Percentiles rank a stretch among this genome's conserved stretches.
These are phyloP conservation scores for Amanita molliuscula DNA, from an alignment of 768 basidiomycete genomes.

Conservation along the genomic window DNA sequence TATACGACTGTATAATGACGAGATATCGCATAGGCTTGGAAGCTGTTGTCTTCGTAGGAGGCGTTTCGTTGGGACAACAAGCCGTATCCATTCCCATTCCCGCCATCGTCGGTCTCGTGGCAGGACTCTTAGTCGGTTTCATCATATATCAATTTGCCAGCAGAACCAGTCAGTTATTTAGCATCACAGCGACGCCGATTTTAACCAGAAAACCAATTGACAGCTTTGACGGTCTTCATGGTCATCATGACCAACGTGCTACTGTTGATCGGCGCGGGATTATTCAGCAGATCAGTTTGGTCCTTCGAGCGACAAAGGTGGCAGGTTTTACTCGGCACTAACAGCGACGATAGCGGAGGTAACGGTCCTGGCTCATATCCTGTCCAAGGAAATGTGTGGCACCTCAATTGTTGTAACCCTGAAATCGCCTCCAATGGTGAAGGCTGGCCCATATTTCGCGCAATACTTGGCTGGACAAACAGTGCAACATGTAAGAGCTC, in stretches of 20 bases:
- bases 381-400: conserved; percentile 81
- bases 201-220: neutral
- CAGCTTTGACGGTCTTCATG: conserved; percentile 79
- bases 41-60: conserved; percentile 89
- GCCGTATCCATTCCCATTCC: conserved; percentile 87
- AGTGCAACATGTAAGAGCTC: conserved; percentile 50
- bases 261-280: conserved; percentile 87
- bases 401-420: conserved; percentile 72
- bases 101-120: conserved; percentile 74
- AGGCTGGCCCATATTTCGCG: conserved; percentile 78
- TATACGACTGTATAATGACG: neutral
- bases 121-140: conserved; percentile 65
- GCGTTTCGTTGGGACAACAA: conserved; percentile 77
- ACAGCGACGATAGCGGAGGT: conserved; percentile 58
- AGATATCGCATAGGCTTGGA: conserved; percentile 48
- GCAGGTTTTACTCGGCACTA: conserved; percentile 57
- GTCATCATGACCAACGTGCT: conserved; percentile 87
- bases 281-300: conserved; percentile 75
- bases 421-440: conserved; percentile 35
- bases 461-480: conserved; percentile 85
- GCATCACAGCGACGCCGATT: neutral
- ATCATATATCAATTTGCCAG: conserved; percentile 75
- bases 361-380: conserved; percentile 80
- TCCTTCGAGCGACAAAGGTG: conserved; percentile 63
- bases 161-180: conserved; percentile 42